These are phyloP conservation scores for Phialophora chinensis DNA, from an alignment of 2,329 filamentous ascomycete genomes.

Conservation along the genomic window DNA sequence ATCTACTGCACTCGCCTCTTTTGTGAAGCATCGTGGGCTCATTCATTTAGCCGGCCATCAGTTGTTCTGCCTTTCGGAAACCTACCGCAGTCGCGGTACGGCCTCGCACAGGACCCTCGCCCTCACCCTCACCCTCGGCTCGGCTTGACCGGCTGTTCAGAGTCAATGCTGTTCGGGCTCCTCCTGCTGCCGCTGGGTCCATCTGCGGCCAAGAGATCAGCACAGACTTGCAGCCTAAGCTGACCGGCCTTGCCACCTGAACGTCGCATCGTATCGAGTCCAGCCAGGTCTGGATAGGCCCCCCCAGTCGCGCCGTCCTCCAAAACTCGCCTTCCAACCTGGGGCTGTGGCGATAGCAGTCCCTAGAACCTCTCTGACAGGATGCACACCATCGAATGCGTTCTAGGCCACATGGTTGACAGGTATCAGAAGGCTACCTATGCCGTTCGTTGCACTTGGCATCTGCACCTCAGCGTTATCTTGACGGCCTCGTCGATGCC, in stretches of 20 bases:
- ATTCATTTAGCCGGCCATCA: neutral
- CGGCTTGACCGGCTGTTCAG: neutral
- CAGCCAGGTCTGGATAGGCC: neutral
- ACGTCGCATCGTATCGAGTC: neutral
- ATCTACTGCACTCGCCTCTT: neutral
- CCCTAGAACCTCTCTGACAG: neutral
- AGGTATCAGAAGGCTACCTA: neutral
- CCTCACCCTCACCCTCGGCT: neutral
- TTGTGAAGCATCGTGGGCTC: neutral
- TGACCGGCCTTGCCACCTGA: neutral
- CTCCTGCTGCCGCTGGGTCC: neutral
- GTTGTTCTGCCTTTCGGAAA: neutral
- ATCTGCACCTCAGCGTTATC: neutral
- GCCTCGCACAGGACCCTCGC: neutral
- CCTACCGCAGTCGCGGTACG: neutral
- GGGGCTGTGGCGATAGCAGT: neutral
- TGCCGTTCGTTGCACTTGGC: neutral
- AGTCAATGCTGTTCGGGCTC: neutral
- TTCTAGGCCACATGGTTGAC: neutral
- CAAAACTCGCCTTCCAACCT: neutral
- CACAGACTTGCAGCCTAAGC: neutral
- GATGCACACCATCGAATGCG: neutral
- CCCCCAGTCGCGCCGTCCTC: neutral
- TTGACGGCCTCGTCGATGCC: constrained; percentile 4
- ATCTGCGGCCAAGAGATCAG: neutral